Conservation (phyloP, 176 grass and related monocot species). For the Aechmea fasciata region DNA sequence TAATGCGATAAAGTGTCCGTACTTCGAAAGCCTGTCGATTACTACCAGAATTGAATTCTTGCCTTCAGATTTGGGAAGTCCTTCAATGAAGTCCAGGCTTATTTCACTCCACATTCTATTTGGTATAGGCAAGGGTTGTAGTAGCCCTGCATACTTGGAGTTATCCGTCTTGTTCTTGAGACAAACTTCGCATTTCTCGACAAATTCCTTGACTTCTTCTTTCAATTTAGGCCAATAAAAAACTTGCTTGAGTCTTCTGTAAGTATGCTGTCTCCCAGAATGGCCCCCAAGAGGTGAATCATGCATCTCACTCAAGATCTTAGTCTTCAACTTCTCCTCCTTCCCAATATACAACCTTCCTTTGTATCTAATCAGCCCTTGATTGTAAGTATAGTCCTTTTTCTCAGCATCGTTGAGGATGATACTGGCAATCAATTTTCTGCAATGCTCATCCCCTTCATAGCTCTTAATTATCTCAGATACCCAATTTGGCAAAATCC, state of each 20-base stretch:
- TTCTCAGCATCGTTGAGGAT: no score
- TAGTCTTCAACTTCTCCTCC: no score
- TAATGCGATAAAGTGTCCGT: background rate
- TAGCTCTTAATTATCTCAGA: background rate
- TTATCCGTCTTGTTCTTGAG: background rate
- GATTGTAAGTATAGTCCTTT: background rate
- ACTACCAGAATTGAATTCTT: background rate
- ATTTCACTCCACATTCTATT: no score
- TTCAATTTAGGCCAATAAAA: constrained; percentile 1
- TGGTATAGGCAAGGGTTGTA: constrained; percentile 1
- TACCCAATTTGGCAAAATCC: background rate
- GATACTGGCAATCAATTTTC: no score
- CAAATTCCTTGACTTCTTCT: background rate
- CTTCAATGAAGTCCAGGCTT: no score
- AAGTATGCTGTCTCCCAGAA: background rate
- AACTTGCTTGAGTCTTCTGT: background rate
- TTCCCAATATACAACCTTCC: background rate
- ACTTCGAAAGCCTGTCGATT: background rate
- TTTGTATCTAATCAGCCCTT: background rate
- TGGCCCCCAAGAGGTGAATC: background rate
- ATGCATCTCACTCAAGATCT: no score
- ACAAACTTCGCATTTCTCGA: background rate
- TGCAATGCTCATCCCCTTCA: no score
- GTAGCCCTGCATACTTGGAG: background rate
- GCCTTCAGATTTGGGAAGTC: constrained; percentile 8